Conservation (phyloP, 768 basidiomycete species). For the Asterophora parasitica region DNA sequence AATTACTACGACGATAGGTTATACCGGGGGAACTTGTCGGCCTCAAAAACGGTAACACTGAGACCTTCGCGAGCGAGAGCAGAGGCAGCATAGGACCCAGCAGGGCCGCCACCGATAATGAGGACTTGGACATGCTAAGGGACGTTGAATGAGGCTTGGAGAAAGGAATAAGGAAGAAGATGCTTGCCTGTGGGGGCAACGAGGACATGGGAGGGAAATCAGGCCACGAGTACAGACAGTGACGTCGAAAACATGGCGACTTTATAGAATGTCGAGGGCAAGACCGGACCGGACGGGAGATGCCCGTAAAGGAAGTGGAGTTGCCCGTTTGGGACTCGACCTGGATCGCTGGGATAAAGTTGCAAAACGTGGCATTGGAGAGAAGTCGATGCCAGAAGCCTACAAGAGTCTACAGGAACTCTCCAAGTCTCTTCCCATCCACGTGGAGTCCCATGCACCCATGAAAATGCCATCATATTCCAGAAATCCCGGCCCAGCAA, state of each 20-base stretch:
- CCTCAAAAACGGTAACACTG: constrained; percentile 49
- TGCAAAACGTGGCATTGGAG: constrained; percentile 4
- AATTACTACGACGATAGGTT: constrained; percentile 1
- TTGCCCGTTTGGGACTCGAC: constrained; percentile 5
- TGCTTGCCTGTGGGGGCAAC: constrained; percentile 14
- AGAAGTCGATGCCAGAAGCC: background rate
- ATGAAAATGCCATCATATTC: background rate
- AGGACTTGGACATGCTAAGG: constrained; percentile 39
- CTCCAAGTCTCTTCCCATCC: constrained; percentile 1
- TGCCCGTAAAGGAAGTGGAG: constrained; percentile 8
- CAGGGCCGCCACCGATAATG: constrained; percentile 50
- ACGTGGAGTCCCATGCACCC: constrained; percentile 12
- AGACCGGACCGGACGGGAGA: background rate
- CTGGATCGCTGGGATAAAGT: constrained; percentile 1
- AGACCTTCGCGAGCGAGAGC: constrained; percentile 53
- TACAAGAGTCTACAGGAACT: too few relatives aligned
- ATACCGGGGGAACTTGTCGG: constrained; percentile 49
- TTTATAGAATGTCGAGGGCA: constrained; percentile 8
- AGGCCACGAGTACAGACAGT: background rate
- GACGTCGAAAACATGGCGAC: constrained; percentile 7
- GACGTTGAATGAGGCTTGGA: too few relatives aligned
- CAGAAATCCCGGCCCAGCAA: background rate
- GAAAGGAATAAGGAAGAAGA: background rate
- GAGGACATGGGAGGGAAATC: constrained; percentile 1
- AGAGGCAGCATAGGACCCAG: constrained; percentile 52